Base-by-base conservation (phyloP, 1,284 basidiomycete genomes). In the Puccinia polysora region DNA sequence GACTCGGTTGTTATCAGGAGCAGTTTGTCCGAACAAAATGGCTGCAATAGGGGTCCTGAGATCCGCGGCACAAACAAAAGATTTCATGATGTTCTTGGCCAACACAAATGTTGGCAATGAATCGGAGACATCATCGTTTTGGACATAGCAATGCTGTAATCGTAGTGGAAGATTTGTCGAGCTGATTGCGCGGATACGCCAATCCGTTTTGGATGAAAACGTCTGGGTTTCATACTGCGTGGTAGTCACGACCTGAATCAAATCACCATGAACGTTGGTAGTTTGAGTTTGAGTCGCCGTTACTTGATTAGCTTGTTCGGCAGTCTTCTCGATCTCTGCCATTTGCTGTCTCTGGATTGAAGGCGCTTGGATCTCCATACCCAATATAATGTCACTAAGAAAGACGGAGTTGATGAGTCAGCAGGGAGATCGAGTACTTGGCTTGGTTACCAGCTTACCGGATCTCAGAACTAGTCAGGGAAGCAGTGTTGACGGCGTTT, bases 191-290 rank as follows among this genome's bases (percentile, higher is more conserved):
- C 78, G 75, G 56, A 78, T 76, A 25, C 96, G 90, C 96, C 96
- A 99, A 81, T 99, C 96, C 14, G 94, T 97, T 84, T 99, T 98
- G 83, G 89, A 92, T 79, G 90, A 93, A 83, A 98, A 98, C 28
- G 92, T 89, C 79, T 93, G 89, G 78, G 96, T 92, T 81, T 97
- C 96, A 80, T 99, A 99, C 80, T 92, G 94, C 73, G 95, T 97
- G 2, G 95, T 97, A 0, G 96, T 98, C 14, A 95, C 88, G 2
- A 91, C 92, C 80, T 93, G 91, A 76, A 98, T 94, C 65, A 91
- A 88, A 81, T 99, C 96, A 80, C 96, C 95, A 78, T 95, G 92
- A 71, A 97, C 87, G 80, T 98, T 98, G 73, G 93, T 96, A 8
- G 95, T 98, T 84, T 92, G 85, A 81, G 94, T 97, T 82, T 97